Conservation (phyloP, 2,329 filamentous ascomycete genomes). For the Saccharata proteae region DNA sequence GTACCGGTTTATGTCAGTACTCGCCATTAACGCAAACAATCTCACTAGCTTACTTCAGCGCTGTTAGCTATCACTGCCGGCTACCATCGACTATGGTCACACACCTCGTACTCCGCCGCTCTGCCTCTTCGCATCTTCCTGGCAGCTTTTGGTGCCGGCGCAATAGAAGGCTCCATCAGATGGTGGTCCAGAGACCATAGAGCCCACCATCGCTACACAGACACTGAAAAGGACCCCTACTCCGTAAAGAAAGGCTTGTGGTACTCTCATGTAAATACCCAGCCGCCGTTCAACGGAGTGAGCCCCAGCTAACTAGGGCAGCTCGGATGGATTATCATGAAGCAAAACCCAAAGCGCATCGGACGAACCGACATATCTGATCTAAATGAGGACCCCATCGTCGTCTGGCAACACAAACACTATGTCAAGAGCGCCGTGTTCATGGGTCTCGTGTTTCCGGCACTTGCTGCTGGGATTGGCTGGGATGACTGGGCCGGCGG, state of each 20-base stretch:
- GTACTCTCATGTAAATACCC: constrained; percentile 7
- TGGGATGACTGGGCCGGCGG: constrained; percentile 77
- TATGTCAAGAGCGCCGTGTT: constrained; percentile 68
- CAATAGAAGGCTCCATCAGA: constrained; percentile 73
- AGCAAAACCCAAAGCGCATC: constrained; percentile 82
- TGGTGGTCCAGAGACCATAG: constrained; percentile 86
- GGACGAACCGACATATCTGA: constrained; percentile 83
- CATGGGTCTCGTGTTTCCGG: constrained; percentile 69
- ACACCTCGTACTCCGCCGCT: constrained; percentile 69
- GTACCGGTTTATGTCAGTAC: constrained; percentile 48
- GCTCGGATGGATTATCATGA: constrained; percentile 84
- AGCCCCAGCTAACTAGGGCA: neutral
- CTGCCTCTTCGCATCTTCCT: constrained; percentile 70
- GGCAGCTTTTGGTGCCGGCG: constrained; percentile 67
- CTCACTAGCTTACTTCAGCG: neutral
- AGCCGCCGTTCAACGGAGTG: neutral
- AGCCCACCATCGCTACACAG: constrained; percentile 82
- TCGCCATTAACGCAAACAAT: neutral
- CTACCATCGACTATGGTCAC: constrained; percentile 77
- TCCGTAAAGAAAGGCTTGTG: constrained; percentile 73
- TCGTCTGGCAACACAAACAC: constrained; percentile 79
- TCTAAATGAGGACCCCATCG: constrained; percentile 73
- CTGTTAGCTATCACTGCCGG: constrained; percentile 30
- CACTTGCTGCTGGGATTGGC: constrained; percentile 59
- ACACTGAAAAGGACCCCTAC: constrained; percentile 86